Base-by-base conservation (phyloP, 179 eudicot genomes). In the Beta macrorhiza region DNA sequence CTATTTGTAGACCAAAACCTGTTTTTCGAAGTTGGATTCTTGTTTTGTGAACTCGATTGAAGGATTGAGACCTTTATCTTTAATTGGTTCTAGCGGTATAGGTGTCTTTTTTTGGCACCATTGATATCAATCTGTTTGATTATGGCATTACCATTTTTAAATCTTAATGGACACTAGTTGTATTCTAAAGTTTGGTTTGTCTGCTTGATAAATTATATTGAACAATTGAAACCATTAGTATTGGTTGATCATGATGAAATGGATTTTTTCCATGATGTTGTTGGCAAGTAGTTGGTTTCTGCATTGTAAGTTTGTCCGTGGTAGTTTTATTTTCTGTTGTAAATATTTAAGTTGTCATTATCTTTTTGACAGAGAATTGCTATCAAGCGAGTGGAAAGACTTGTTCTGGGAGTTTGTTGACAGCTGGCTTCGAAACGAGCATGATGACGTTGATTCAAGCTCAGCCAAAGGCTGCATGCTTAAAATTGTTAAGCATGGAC, bases 341-440 rank as follows among this genome's bases (percentile, higher is more conserved):
- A 32, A 45, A 7, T 59, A 45, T 25, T 37, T 62, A 42, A 71
- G 61, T 17, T 53, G 20, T 44, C 57, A 61, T 73, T 61, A 49
- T 47, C 57, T 29, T 81, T 85, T 84, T 82, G 82, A 79, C 89
- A 96, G 99, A 80, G 99, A 96, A 80, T 83, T 94, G 84, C 82
- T 96, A 67, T 91, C 98, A 51, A 94, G 90, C 74, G 97, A 96
- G 84, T 88, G 97, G 93, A 91, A 91, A 90, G 90, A 92, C 86
- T 82, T 84, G 63, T 96, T 85, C 72, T 96, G 98, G 98, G 97
- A 94, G 61, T 96, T 96, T 72, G 87, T 93, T 42, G 97, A 94
- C 47, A 81, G 77, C 52, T 96, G 99, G 99, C 87, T 84, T 82
- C 87, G 83, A 49, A 79, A 79, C 14, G 81, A 81, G 78, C 80